Conservation (phyloP, 345 rosid species). For the Aurinia saxatilis region DNA sequence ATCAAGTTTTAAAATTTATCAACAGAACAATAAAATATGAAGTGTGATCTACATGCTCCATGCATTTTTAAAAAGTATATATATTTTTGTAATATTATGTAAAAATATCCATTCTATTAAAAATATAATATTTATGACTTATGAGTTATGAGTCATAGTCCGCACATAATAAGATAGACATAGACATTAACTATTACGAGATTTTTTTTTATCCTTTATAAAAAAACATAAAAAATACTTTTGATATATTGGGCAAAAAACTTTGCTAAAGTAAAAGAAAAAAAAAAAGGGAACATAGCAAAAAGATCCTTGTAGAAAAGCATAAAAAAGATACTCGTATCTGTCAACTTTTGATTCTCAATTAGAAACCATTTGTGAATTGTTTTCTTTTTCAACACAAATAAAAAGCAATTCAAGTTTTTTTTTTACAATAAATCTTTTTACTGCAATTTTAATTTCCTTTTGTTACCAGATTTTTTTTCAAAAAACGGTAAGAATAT, state of each 20-base stretch:
- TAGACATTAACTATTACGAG: no score
- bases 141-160: no score
- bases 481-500: neutral
- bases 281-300: conserved; percentile 30
- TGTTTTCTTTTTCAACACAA: neutral
- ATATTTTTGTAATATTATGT: neutral
- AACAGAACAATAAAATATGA: neutral
- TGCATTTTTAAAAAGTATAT: no score
- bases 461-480: neutral
- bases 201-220: no score
- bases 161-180: neutral
- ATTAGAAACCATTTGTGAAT: neutral
- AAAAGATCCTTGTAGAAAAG: conserved; percentile 11
- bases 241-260: neutral
- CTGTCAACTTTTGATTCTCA: conserved; percentile 33
- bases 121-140: neutral
- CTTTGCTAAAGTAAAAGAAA: conserved; percentile 23
- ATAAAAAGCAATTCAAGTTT: neutral
- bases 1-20: no score
- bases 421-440: neutral
- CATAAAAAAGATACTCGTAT: conserved; percentile 28
- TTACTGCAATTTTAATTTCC: neutral
- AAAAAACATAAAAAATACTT: neutral
- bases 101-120: neutral
- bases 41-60: no score